A percentile compares a stretch with the other conserved stretches of the same genome.
These are phyloP conservation scores for Brettanomyces custersianus DNA, from an alignment of 805 yeast genomes.

Conservation along the genomic window DNA sequence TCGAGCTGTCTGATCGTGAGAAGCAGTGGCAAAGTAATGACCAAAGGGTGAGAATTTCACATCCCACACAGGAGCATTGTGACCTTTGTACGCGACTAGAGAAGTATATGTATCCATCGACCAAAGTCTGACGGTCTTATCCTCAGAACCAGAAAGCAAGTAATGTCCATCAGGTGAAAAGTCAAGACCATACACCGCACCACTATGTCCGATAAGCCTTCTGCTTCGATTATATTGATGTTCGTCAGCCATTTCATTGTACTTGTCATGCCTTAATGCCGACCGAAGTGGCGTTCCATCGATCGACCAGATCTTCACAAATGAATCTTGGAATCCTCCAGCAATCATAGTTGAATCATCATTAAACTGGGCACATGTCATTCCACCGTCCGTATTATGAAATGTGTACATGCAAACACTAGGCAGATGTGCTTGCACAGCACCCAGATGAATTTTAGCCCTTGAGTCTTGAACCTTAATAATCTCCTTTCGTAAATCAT, in stretches of 20 bases:
- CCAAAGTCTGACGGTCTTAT: constrained; percentile 89
- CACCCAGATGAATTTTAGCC: constrained; percentile 58
- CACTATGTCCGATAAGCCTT: constrained; percentile 83
- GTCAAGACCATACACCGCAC: constrained; percentile 83
- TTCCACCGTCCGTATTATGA: constrained; percentile 85
- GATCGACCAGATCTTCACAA: constrained; percentile 83
- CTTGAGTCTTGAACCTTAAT: constrained; percentile 75
- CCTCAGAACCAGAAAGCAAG: constrained; percentile 78
- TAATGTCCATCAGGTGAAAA: constrained; percentile 87
- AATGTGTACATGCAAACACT: constrained; percentile 97
- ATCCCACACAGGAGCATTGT: constrained; percentile 96
- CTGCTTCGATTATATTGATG: constrained; percentile 26
- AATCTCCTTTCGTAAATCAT: constrained; percentile 74
- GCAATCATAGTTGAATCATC: constrained; percentile 82
- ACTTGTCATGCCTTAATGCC: constrained; percentile 44
- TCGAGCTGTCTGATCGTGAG: constrained; percentile 96
- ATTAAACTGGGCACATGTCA: constrained; percentile 82
- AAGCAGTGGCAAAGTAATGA: constrained; percentile 96
- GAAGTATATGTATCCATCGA: constrained; percentile 85
- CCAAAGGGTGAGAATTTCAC: constrained; percentile 91
- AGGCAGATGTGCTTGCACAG: constrained; percentile 75
- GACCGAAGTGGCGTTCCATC: constrained; percentile 81
- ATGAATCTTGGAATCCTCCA: constrained; percentile 91
- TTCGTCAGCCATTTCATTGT: constrained; percentile 28
- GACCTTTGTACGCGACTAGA: constrained; percentile 91